Percentiles rank a stretch among this genome's conserved stretches.
Conservation (phyloP, 192 early-diverging fungal species). For the Pilaira anomala region DNA sequence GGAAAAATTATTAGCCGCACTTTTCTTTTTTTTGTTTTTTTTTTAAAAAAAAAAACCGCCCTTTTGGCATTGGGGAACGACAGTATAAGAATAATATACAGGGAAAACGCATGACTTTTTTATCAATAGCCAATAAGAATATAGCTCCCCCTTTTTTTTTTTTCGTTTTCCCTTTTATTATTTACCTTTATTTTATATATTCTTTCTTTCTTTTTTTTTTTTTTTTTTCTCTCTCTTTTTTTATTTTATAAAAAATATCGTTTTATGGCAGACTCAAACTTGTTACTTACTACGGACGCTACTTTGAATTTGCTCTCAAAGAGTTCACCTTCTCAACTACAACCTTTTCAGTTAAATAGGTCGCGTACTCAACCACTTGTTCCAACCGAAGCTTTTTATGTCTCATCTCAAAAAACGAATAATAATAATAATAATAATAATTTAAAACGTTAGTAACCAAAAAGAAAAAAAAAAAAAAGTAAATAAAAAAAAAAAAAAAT, state of each 20-base stretch:
- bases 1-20: no score
- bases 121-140: not conserved
- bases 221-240: not conserved
- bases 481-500: not conserved
- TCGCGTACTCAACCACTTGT: slow-evolving; percentile 10
- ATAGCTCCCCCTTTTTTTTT: not conserved
- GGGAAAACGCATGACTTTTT: no score
- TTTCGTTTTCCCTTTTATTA: not conserved
- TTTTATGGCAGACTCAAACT: not conserved
- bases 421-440: not conserved
- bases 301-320: slow-evolving; percentile 13
- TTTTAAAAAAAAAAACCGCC: not conserved
- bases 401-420: not conserved
- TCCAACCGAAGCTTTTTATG: slow-evolving; percentile 7
- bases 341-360: slow-evolving; percentile 8
- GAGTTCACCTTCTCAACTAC: slow-evolving; percentile 21
- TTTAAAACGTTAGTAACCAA: not conserved
- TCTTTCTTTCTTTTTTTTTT: not conserved
- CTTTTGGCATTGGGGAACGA: not conserved
- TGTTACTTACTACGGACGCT: not conserved
- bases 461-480: not conserved
- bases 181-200: no score
- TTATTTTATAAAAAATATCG: not conserved
- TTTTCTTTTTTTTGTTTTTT: slow-evolving; percentile 4
- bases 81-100: no score